Base-by-base conservation (phyloP, 2,329 filamentous ascomycete species). In the Orbilia ellipsospora region DNA sequence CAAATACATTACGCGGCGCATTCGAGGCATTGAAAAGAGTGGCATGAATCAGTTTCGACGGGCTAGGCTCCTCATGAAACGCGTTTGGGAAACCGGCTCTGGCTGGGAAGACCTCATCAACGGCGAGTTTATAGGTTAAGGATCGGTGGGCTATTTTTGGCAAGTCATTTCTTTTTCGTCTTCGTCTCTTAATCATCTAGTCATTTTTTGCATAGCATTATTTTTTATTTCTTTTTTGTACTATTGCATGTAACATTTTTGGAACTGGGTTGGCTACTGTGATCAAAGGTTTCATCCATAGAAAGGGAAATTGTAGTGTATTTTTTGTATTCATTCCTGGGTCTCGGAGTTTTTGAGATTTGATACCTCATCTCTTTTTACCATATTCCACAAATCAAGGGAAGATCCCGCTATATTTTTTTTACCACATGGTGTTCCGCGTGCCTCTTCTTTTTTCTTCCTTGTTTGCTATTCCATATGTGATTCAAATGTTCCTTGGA, bases 11-110 rank as follows among this genome's bases (percentile, higher is more conserved):
- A 83, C 92, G 79, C 86, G 88, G 78, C 85, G 92, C 56, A 85
- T 95, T 80, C 84, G 85, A 80, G 86, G 86, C 16, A 87, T 92
- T 0, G 91, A 94, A 82, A 88, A 86, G 4, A 89, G 90, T 77
- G 92, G 92, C 3, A 89, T 94, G 88, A 90, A 88, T 75, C 91
- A 94, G 85, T 85, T 89, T 16, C 84, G 86, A 69, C 85, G 86
- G 78, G 90, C 90, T 50, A 85, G 88, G 68, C 84, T 82, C 55
- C 81, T 93, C 50, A 90, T 93, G 88, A 85, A 91, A 82, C 85
- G 84, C 78, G 88, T 90, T 7, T 93, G 90, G 90, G 85, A 88
- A 77, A 89, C 87, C n/a, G 87, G 87, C 31, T 85, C 85, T 80
- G 86, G 88, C 36, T 92, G 90, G 90, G 90, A 92, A 82, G 87